These are phyloP conservation scores for Sarocladiaceae sp. DNA, from an alignment of 2,329 filamentous ascomycete species.

Conservation along the genomic window DNA sequence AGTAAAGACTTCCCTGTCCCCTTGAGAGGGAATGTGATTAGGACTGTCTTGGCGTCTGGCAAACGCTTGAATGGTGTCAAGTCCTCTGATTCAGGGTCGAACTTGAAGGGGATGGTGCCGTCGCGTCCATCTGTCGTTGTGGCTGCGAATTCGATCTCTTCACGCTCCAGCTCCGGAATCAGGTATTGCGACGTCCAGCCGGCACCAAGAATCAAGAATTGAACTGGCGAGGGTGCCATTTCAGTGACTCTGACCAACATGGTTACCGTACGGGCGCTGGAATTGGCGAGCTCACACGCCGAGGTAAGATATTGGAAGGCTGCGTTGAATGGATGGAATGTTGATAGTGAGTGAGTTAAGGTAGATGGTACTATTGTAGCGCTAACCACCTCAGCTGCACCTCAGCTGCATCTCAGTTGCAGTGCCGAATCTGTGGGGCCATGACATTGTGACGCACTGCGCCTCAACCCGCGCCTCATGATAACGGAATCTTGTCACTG, in stretches of 20 bases:
- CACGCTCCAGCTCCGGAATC: conserved; percentile 3
- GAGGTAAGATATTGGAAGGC: background rate
- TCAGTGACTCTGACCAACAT: background rate
- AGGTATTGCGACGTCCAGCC: conserved; percentile 6
- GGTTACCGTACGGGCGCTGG: background rate
- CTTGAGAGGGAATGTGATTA: conserved; percentile 1
- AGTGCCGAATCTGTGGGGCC: background rate
- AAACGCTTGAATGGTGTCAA: conserved; percentile 2
- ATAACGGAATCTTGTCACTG: background rate
- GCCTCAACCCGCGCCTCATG: background rate
- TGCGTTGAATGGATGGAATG: background rate
- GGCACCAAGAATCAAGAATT: conserved; percentile 3
- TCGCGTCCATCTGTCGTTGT: conserved; percentile 6
- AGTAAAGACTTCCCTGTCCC: background rate
- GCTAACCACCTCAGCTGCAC: too few relatives aligned
- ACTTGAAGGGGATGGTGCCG: conserved; percentile 8
- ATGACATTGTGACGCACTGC: background rate
- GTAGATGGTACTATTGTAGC: too few relatives aligned
- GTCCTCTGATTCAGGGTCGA: conserved; percentile 8
- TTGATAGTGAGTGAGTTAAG: conserved; percentile 1
- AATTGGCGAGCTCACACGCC: background rate
- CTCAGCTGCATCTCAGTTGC: too few relatives aligned
- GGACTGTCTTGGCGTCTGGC: conserved; percentile 2
- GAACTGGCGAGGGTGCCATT: background rate
- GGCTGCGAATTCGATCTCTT: conserved; percentile 2